Evolutionary conservation across 2,329 filamentous ascomycete species (phyloP), one percentile per base, ranked within the genome.

Genomic region (Epicoccum sorghinum): DNA sequence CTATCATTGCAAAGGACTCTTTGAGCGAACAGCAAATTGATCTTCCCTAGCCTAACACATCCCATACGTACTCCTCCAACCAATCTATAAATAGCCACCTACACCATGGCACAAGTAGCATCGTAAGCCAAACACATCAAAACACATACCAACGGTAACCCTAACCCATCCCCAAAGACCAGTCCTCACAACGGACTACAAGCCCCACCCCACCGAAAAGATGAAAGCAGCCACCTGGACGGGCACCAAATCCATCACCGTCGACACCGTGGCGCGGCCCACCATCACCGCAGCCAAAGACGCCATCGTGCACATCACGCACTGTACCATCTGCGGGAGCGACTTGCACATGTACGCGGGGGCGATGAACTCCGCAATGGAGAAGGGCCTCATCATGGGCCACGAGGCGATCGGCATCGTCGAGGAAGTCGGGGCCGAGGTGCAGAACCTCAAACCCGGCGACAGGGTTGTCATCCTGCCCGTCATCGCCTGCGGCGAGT

Each of bases 351-450:
- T 60, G 33, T 60, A 63, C 24, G 46, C 42, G 18, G 62, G 73
- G 78, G 96, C 96, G 72, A 91, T 93, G 18, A 91, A 91, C 62
- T 96, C 13, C 6, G 46, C 40, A 3, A 52, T 39, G 46, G 54
- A 37, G 24, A 38, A 53, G 24, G 55, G 52, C 3, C 46, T 56
- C n/a, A 59, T 65, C n/a, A 74, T 97, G 18, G 92, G 93, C 61
- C 92, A 96, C 79, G 92, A 96, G 78, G 93, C 90, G 35, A 89
- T 91, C 7, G 93, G 92, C 54, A 86, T 80, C 23, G 76, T 96
- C 50, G 82, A 96, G 58, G 89, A 91, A 10, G 88, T 88, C 48
- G 89, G 91, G 75, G 84, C 90, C 29, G 90, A 88, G 32, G 91
- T 96, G 55, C 89, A 81, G 25, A 76, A 80, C 64, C 83, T 96